Evolutionary conservation across 2,329 filamentous ascomycete genomes (phyloP).

Genomic region (Sphaerulina vaccinii): DNA sequence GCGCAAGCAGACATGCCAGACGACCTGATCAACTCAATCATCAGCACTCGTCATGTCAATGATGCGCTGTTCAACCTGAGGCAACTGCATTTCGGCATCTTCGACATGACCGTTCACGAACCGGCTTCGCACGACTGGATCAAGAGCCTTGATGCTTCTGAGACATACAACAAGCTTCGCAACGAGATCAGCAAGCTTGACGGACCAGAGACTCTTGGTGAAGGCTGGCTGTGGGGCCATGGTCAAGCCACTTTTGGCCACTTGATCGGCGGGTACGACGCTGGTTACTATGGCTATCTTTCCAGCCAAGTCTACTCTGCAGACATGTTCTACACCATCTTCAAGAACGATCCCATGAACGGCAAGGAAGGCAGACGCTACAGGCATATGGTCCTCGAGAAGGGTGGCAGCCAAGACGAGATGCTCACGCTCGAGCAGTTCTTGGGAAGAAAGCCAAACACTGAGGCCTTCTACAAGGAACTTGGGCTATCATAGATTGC

Average conservation of each 20-base stretch:
- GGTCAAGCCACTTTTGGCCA: conserved; percentile 80
- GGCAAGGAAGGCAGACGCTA: conserved; percentile 70
- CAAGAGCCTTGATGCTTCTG: conserved; percentile 63
- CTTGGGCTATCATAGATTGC: conserved; percentile 52
- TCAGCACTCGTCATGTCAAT: conserved; percentile 78
- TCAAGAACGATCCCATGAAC: conserved; percentile 77
- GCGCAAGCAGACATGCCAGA: conserved; percentile 68
- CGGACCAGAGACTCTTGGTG: conserved; percentile 67
- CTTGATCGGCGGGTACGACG: conserved; percentile 80
- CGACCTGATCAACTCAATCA: conserved; percentile 69
- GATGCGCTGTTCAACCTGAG: conserved; percentile 74
- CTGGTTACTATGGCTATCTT: conserved; percentile 70
- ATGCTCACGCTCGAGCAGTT: conserved; percentile 78
- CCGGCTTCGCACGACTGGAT: conserved; percentile 67
- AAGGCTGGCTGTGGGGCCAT: conserved; percentile 62
- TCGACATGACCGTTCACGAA: conserved; percentile 78
- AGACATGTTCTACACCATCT: conserved; percentile 82
- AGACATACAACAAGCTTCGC: conserved; percentile 70
- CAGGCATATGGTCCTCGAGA: conserved; percentile 74
- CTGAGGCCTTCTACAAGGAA: conserved; percentile 77
- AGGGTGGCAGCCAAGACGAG: conserved; percentile 75
- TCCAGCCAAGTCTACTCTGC: conserved; percentile 77
- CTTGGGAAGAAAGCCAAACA: conserved; percentile 71
- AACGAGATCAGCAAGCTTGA: conserved; percentile 70
- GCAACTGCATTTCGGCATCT: conserved; percentile 78